Percentiles rank a stretch among this genome's conserved stretches.
Evolutionary conservation across 1,139 yeast species (phyloP).

Genomic region (Diutina sp.): DNA sequence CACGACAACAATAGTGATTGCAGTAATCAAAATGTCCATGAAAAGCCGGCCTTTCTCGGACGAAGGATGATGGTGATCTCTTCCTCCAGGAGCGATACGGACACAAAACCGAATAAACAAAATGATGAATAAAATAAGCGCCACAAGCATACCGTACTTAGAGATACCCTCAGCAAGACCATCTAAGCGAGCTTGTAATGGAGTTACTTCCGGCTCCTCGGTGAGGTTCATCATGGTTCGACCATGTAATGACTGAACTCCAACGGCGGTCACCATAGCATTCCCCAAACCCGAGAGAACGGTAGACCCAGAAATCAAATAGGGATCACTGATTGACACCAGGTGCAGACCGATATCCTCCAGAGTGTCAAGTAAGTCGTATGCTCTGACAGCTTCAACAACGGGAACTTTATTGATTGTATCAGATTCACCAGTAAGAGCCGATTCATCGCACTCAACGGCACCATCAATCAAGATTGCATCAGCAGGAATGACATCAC

Average conservation of each 20-base stretch:
- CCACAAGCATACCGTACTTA: conserved; percentile 82
- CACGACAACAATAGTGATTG: conserved; percentile 87
- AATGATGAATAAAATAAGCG: conserved; percentile 63
- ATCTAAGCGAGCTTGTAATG: conserved; percentile 74
- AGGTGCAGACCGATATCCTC: conserved; percentile 38
- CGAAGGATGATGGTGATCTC: conserved; percentile 29
- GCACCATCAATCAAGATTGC: conserved; percentile 64
- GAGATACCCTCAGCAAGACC: conserved; percentile 87
- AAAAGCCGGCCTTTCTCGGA: conserved; percentile 78
- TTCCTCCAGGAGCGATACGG: conserved; percentile 44
- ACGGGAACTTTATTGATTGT: conserved; percentile 54
- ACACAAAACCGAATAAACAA: conserved; percentile 66
- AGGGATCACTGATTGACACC: conserved; percentile 51
- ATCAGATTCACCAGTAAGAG: conserved; percentile 88
- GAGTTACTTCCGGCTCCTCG: conserved; percentile 72
- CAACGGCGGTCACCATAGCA: conserved; percentile 84
- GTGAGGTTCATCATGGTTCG: conserved; percentile 74
- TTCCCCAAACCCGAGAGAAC: conserved; percentile 77
- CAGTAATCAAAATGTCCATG: conserved; percentile 75
- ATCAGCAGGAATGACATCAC: conserved; percentile 90
- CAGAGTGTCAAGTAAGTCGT: conserved; percentile 16
- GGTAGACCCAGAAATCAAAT: conserved; percentile 84
- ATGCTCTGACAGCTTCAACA: conserved; percentile 14
- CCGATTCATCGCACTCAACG: conserved; percentile 83
- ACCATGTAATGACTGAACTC: conserved; percentile 80